A percentile compares a stretch with the other conserved stretches of the same genome.
Evolutionary conservation across 1,284 basidiomycete species (phyloP).

Genomic region (Schizopora paradoxa): DNA sequence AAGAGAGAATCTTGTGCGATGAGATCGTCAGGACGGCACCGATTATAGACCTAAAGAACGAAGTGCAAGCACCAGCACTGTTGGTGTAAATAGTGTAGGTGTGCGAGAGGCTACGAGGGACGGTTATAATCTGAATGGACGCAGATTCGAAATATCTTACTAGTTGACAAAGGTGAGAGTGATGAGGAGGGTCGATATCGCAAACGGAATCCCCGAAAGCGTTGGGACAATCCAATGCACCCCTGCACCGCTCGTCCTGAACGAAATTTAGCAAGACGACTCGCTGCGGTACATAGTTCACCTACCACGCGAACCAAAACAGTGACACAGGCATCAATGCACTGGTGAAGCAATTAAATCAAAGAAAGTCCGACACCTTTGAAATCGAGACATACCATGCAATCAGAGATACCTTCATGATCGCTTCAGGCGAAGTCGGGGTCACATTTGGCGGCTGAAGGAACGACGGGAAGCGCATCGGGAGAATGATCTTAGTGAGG

Average conservation of each 20-base stretch:
- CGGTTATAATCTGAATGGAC: too few species aligned
- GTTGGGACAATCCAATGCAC: slow-evolving; percentile 26
- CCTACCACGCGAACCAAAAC: slow-evolving; percentile 28
- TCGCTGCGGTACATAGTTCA: background rate
- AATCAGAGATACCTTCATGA: slow-evolving; percentile 16
- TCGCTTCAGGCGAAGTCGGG: slow-evolving; percentile 13
- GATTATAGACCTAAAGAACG: slow-evolving; percentile 22
- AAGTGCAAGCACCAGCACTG: slow-evolving; percentile 23
- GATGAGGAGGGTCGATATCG: slow-evolving; percentile 2
- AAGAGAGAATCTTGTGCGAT: slow-evolving; percentile 20
- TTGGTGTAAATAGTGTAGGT: slow-evolving; percentile 24
- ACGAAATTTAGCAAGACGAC: too few species aligned
- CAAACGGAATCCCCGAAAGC: slow-evolving; percentile 25
- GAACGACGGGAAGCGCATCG: slow-evolving; percentile 18
- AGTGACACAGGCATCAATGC: slow-evolving; percentile 22
- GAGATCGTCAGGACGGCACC: slow-evolving; percentile 23
- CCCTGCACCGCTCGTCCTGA: slow-evolving; percentile 24
- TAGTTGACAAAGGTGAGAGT: background rate
- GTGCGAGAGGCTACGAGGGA: slow-evolving; percentile 21
- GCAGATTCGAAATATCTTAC: background rate
- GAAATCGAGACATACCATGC: slow-evolving; percentile 13
- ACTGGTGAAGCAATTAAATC: background rate
- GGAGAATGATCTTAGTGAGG: slow-evolving; percentile 7
- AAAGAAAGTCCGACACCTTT: background rate
- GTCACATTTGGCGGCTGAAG: slow-evolving; percentile 3